Base-by-base conservation (phyloP, 345 rosid genomes). In the Kernera saxatilis region DNA sequence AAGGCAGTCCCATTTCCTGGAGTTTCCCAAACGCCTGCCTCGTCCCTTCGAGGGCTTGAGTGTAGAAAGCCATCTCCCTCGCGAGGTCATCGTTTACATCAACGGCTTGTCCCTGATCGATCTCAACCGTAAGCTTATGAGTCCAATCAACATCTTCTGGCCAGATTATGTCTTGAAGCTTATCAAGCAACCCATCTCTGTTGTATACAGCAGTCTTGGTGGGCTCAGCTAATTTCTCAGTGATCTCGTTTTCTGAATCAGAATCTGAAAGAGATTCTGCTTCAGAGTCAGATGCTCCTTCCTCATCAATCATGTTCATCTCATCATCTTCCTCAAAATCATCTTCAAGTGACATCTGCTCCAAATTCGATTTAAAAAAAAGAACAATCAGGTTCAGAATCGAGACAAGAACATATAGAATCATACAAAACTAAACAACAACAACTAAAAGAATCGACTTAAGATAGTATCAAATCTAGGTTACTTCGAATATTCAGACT, bases 31-130 rank as follows among this genome's bases (percentile, higher is more conserved):
- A 94, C 6, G 92, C 97, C 37, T 74, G 51, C 62, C 85, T 82
- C 1, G 93, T 83, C 39, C 96, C 95, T 74, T 87, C 92, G 43
- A 86, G 73, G 5, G 95, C 95, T 78, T 91, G 96, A 1, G 86
- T 88, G 75, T 86, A 91, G 67, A 94, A 88, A 4, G 90, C 75
- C 21, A 82, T 82, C 81, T 91, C 96, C 17, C 96, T 82, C 1
- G 82, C 77, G 25, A 89, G 82, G 69, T 94, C 97, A 58, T 94
- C 96, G 59, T 91, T 94, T 35, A 91, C 97, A 70, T 89, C 99
- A 9, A 94, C 89, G 15, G 83, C 84, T 79, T 85, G 85, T 74
- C 75, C 91, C 43, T 83, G 91, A 7, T 85, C 85, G 40, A 85
- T 56, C 53, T 82, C 93, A 11, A 91, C 27, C 3, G 86, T 60